These are phyloP conservation scores for Podila clonocystis DNA, from an alignment of 192 early-diverging fungal genomes.

Conservation along the genomic window DNA sequence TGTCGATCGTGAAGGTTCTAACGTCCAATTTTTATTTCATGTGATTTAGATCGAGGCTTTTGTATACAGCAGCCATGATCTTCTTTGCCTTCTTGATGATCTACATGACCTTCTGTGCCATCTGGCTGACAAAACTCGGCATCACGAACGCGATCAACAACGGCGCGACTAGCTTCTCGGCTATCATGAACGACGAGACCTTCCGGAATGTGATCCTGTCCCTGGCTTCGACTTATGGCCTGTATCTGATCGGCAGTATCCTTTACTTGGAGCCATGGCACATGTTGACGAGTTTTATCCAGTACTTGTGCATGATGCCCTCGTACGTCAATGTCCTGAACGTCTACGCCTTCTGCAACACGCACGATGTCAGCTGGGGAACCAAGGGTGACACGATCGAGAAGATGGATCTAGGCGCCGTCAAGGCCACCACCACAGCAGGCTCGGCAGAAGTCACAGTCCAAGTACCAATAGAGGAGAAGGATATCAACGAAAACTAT, in stretches of 20 bases:
- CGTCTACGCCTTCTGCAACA: conserved; percentile 96
- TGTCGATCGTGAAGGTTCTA: too few species aligned
- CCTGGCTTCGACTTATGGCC: conserved; percentile 81
- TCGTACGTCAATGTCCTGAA: conserved; percentile 87
- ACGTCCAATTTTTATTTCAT: too few species aligned
- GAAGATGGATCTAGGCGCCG: conserved; percentile 76
- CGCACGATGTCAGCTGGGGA: conserved; percentile 95
- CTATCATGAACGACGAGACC: conserved; percentile 57
- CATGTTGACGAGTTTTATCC: conserved; percentile 86
- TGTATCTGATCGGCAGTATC: conserved; percentile 83
- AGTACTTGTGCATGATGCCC: conserved; percentile 84
- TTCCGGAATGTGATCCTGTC: conserved; percentile 86
- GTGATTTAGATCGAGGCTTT: conserved; percentile 60
- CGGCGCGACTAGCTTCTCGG: conserved; percentile 49
- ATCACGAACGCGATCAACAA: conserved; percentile 52
- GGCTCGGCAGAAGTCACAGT: conserved; percentile 79
- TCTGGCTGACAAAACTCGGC: conserved; percentile 67
- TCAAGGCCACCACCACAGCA: conserved; percentile 68
- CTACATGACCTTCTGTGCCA: conserved; percentile 79
- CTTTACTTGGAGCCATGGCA: conserved; percentile 91
- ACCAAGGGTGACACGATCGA: conserved; percentile 89
- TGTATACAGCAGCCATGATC: conserved; percentile 76
- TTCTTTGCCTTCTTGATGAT: conserved; percentile 86
- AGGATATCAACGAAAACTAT: conserved; percentile 82
- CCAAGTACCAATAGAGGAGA: conserved; percentile 74